phyloP scores from a whole-genome alignment of 2,329 filamentous ascomycete genomes.

The Capronia americana region DNA sequence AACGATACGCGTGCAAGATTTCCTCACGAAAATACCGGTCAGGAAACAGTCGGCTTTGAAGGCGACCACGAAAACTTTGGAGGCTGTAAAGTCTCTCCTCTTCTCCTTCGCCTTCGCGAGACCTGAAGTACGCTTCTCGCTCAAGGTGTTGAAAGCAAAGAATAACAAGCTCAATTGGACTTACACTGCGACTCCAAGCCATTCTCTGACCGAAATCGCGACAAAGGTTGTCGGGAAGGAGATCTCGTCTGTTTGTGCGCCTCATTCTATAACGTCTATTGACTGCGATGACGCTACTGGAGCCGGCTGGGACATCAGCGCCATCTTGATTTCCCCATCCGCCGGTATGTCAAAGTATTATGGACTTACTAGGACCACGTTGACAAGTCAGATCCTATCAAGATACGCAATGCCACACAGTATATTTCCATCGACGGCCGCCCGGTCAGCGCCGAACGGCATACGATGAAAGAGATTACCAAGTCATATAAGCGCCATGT shows the following conservation, averaged over 20 bases:
- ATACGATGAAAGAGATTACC: conserved; percentile 61
- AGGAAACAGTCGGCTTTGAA: conserved; percentile 63
- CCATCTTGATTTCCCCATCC: conserved; percentile 55
- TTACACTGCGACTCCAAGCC: conserved; percentile 59
- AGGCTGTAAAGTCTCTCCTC: conserved; percentile 60
- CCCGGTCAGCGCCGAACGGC: conserved; percentile 58
- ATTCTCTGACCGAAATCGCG: conserved; percentile 59
- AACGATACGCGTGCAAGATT: conserved; percentile 62
- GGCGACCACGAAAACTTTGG: conserved; percentile 55
- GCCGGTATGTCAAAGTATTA: conserved; percentile 5
- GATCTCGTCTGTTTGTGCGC: conserved; percentile 57
- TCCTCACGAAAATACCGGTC: conserved; percentile 66
- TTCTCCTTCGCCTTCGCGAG: conserved; percentile 67
- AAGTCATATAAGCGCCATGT: conserved; percentile 59
- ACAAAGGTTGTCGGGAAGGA: conserved; percentile 63
- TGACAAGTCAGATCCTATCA: conserved; percentile 47
- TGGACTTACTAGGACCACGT: conserved; percentile 9
- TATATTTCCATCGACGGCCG: conserved; percentile 65
- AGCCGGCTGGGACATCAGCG: conserved; percentile 52
- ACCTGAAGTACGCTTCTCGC: conserved; percentile 60
- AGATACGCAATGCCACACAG: conserved; percentile 48
- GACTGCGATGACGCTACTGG: conserved; percentile 34
- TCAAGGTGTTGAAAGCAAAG: conserved; percentile 64
- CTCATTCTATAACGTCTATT: conserved; percentile 41
- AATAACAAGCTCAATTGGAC: conserved; percentile 67